Percentiles rank a stretch among this genome's conserved stretches.
phyloP scores from a whole-genome alignment of 106 monocot genomes.

The Alisma plantagoaquatica region DNA sequence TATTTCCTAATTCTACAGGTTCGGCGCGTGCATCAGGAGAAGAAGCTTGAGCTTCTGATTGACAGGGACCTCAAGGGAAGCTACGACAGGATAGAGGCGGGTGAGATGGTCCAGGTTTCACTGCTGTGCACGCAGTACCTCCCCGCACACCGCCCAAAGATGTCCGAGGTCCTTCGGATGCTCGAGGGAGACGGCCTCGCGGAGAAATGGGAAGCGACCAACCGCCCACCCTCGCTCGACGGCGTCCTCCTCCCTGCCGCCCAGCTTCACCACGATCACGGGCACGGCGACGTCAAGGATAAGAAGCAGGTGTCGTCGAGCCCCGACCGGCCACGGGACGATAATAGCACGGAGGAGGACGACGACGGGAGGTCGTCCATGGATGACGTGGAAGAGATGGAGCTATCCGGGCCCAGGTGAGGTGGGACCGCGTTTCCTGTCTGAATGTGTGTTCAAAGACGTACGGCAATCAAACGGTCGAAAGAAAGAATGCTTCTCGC shows the following conservation, averaged over 20 bases:
- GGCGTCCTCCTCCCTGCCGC: not conserved
- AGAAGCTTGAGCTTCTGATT: conserved; percentile 17
- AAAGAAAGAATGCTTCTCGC: too few species aligned
- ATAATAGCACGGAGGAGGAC: too few species aligned
- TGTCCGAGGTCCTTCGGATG: conserved; percentile 41
- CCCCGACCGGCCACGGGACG: not conserved
- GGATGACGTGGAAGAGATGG: too few species aligned
- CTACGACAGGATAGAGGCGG: conserved; percentile 22
- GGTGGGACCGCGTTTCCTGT: not conserved
- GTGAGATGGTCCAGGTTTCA: conserved; percentile 38
- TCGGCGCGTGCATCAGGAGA: conserved; percentile 29
- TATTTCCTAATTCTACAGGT: conserved; percentile 12
- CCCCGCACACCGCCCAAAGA: conserved; percentile 27
- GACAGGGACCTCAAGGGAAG: conserved; percentile 22
- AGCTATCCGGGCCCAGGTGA: conserved; percentile 33
- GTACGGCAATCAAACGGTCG: not conserved
- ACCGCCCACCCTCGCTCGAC: conserved; percentile 25
- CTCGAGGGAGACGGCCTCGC: conserved; percentile 40
- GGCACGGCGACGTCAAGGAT: not conserved
- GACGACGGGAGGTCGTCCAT: conserved; percentile 8
- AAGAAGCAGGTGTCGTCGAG: not conserved
- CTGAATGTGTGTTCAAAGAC: not conserved
- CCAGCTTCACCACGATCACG: not conserved
- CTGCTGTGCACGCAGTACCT: conserved; percentile 30
- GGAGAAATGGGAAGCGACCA: too few species aligned